Percentiles rank a stretch among this genome's conserved stretches.
Conservation (phyloP, 148 eudicot species). For the Salicornia ramosissima region DNA sequence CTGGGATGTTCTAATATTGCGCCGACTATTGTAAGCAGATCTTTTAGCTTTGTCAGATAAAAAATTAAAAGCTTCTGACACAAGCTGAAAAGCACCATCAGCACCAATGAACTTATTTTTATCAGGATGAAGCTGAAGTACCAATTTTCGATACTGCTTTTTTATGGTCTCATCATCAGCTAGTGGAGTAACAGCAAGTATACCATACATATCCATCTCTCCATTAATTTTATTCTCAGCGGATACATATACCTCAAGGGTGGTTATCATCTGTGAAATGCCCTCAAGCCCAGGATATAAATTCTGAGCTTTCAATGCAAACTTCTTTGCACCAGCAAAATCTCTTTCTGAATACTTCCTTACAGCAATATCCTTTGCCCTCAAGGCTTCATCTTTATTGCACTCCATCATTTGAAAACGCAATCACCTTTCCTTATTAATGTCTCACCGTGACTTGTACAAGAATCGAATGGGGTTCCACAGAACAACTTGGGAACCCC, state of each 20-base stretch:
- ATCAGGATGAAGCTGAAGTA: slow-evolving; percentile 78
- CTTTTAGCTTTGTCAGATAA: slow-evolving; percentile 71
- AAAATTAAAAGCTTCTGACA: slow-evolving; percentile 60
- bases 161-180: slow-evolving; percentile 65
- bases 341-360: slow-evolving; percentile 36
- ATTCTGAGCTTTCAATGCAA: slow-evolving; percentile 38
- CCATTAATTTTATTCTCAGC: slow-evolving; percentile 29
- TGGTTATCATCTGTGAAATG: slow-evolving; percentile 30
- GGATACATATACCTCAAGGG: slow-evolving; percentile 30
- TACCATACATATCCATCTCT: slow-evolving; percentile 64
- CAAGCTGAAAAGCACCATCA: slow-evolving; percentile 74
- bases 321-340: slow-evolving; percentile 32
- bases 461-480: slow-evolving; percentile 7
- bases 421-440: slow-evolving; percentile 7
- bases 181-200: slow-evolving; percentile 54
- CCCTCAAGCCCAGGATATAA: slow-evolving; percentile 39
- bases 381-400: slow-evolving; percentile 44
- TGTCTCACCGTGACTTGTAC: neutral
- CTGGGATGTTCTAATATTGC: slow-evolving; percentile 38
- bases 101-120: slow-evolving; percentile 74
- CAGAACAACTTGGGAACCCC: slow-evolving; percentile 6
- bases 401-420: slow-evolving; percentile 34
- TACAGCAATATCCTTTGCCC: slow-evolving; percentile 40
- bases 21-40: slow-evolving; percentile 53
- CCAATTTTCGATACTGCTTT: slow-evolving; percentile 55